These are phyloP conservation scores for Phytopythium helicoides DNA, from an alignment of 352 stramenopile genomes.

Conservation along the genomic window DNA sequence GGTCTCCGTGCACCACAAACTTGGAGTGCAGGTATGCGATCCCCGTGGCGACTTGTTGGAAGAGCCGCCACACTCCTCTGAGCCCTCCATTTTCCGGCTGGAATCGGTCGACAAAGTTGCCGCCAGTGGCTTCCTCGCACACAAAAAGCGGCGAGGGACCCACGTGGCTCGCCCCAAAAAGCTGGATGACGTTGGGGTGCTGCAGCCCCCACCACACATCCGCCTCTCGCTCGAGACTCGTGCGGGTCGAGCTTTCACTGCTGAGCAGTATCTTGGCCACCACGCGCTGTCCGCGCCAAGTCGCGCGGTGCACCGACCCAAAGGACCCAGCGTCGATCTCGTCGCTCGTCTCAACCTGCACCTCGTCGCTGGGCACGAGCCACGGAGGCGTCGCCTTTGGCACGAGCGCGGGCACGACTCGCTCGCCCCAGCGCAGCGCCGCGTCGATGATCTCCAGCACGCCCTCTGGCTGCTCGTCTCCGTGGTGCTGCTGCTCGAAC, in stretches of 20 bases:
- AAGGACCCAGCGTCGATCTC: slow-evolving; percentile 17
- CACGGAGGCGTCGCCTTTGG: slow-evolving; percentile 6
- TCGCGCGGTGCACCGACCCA: slow-evolving; percentile 8
- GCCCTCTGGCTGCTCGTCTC: slow-evolving; percentile 2
- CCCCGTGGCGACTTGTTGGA: slow-evolving; percentile 31
- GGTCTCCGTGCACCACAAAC: slow-evolving; percentile 70
- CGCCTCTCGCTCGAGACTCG: slow-evolving; percentile 24
- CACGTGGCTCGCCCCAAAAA: slow-evolving; percentile 38
- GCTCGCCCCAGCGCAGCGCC: slow-evolving; percentile 4
- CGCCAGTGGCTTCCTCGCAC: slow-evolving; percentile 18
- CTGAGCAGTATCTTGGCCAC: slow-evolving; percentile 28
- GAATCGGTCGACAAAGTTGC: slow-evolving; percentile 24
- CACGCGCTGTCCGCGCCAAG: slow-evolving; percentile 17
- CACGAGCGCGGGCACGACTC: not conserved
- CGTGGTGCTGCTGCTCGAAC: slow-evolving; percentile 10
- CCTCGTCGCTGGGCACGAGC: slow-evolving; percentile 19
- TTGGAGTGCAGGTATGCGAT: slow-evolving; percentile 59
- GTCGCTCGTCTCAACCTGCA: slow-evolving; percentile 7
- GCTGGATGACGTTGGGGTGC: slow-evolving; percentile 27
- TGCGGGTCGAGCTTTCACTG: slow-evolving; percentile 8
- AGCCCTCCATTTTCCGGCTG: not conserved
- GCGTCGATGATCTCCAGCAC: slow-evolving; percentile 11
- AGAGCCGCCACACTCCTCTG: slow-evolving; percentile 16
- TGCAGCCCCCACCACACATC: slow-evolving; percentile 25
- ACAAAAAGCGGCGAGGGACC: slow-evolving; percentile 23